phyloP scores from a whole-genome alignment of 106 monocot genomes.

The Phalaenopsis equestris region DNA sequence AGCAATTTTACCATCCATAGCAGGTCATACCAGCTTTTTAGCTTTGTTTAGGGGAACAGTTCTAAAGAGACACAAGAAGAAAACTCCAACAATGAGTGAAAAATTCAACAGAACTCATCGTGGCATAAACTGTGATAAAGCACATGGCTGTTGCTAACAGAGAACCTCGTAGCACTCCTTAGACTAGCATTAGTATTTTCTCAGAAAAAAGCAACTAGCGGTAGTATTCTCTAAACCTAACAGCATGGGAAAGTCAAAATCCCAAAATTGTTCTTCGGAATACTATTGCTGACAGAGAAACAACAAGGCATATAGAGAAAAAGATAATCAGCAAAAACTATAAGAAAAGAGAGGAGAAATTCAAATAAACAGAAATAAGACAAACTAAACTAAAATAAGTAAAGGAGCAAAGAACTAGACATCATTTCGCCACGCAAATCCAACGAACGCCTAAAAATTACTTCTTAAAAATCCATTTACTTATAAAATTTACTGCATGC shows the following conservation, averaged over 20 bases:
- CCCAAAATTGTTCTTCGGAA: not conserved
- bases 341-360: not conserved
- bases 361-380: not conserved
- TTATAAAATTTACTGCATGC: not conserved
- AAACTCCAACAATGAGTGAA: not conserved
- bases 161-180: not conserved
- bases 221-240: not conserved
- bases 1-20: not conserved
- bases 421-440: too few species aligned
- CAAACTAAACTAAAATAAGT: not conserved
- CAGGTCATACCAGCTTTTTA: not conserved
- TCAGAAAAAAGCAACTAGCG: not conserved
- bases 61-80: not conserved
- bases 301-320: not conserved
- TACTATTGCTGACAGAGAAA: not conserved
- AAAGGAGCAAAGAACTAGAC: too few species aligned
- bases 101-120: not conserved
- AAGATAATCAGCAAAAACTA: not conserved
- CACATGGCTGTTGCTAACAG: not conserved
- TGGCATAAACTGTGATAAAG: not conserved
- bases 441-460: too few species aligned
- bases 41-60: not conserved
- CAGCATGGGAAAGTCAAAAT: not conserved
- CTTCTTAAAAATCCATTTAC: not conserved
- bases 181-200: not conserved